Percentiles rank a stretch among this genome's conserved stretches.
These are phyloP conservation scores for Lactarius akahatsu DNA, from an alignment of 768 basidiomycete genomes.

Conservation along the genomic window DNA sequence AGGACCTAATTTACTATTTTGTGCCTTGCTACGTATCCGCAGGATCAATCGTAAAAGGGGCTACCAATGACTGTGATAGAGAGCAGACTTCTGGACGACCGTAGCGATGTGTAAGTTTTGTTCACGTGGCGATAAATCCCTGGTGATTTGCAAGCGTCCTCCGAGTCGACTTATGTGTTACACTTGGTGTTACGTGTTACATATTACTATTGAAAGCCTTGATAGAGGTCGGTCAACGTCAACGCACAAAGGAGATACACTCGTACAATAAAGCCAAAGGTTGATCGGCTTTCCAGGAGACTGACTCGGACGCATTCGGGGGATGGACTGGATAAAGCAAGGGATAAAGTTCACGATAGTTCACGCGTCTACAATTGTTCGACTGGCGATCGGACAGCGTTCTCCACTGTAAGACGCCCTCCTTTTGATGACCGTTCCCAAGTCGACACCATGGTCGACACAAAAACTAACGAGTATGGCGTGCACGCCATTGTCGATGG, in stretches of 20 bases:
- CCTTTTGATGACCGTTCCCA: not conserved
- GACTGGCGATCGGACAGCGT: not conserved
- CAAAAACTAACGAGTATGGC: not conserved
- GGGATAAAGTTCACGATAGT: not conserved
- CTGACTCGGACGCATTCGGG: not conserved
- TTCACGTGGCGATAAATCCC: not conserved
- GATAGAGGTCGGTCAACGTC: not conserved
- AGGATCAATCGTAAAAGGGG: not conserved
- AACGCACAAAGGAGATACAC: not conserved
- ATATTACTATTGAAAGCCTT: not conserved
- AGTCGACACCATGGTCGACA: not conserved
- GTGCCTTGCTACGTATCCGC: not conserved
- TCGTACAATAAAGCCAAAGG: not conserved
- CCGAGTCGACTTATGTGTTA: not conserved
- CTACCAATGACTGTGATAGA: too few relatives aligned
- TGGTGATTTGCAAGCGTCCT: too few relatives aligned
- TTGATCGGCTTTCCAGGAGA: not conserved
- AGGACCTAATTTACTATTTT: not conserved
- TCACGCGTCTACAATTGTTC: not conserved
- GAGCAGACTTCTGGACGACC: not conserved
- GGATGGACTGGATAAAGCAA: not conserved
- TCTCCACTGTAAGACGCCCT: not conserved
- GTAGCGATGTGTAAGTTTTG: not conserved
- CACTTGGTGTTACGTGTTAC: too few relatives aligned
- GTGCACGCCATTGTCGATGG: conserved; percentile 1